Conservation (phyloP, 2,329 filamentous ascomycete species). For the Cercospora sp. region DNA sequence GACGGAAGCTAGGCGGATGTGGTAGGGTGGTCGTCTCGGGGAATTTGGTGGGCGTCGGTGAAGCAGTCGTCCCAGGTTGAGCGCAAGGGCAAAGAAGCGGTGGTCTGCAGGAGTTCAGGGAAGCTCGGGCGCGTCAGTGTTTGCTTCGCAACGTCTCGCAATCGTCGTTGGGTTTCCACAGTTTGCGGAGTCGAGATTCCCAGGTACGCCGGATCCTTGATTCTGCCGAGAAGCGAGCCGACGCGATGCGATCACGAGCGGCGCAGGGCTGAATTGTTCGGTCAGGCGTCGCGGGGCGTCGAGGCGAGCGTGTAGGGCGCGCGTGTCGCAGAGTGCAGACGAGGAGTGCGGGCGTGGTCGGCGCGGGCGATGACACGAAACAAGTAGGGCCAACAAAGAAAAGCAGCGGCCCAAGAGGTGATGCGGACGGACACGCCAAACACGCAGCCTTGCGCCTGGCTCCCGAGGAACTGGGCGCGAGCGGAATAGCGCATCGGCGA, state of each 20-base stretch:
- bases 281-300: background rate
- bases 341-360: background rate
- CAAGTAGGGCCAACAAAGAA: background rate
- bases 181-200: constrained; percentile 10
- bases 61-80: background rate
- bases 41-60: background rate
- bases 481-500: background rate
- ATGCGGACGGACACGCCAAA: background rate
- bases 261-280: background rate
- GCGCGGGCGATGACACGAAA: background rate
- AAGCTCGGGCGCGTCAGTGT: constrained; percentile 3
- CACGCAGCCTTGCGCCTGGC: background rate
- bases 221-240: constrained; percentile 1
- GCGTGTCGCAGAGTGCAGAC: constrained; percentile 8
- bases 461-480: constrained; percentile 2
- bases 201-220: background rate
- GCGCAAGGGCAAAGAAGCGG: background rate
- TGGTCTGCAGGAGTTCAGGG: background rate
- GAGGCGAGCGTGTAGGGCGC: background rate
- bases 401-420: background rate
- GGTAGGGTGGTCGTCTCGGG: background rate
- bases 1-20: background rate
- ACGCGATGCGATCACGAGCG: constrained; percentile 8
- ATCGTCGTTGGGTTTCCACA: constrained; percentile 3
- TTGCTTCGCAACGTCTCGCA: constrained; percentile 6